Base-by-base conservation (phyloP, 208 protist genomes). In the Leishmania martiniquensis region DNA sequence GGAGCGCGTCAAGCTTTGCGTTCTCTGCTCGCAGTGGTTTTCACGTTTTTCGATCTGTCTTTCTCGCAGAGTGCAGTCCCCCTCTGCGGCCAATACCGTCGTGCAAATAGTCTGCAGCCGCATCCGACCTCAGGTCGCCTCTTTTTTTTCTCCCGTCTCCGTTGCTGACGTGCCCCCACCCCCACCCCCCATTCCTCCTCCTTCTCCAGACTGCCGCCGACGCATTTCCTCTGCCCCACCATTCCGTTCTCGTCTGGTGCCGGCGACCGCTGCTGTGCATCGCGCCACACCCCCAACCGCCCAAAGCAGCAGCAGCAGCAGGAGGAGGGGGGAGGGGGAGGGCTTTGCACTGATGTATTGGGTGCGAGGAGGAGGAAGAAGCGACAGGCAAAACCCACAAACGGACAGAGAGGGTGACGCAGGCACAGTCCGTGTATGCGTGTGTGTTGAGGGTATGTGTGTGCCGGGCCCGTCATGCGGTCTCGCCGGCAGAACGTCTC, bases 401-500 rank as follows among this genome's bases (percentile, higher is more conserved):
- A 63, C 37, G 63, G 10, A 62, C 7, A 60, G n/a, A 60, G 1
- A 74, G 52, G 47, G 17, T 29, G 34, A 59, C 49, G 37, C 32
- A 42, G 22, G 25, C 70, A 62, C 25, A 39, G 32, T 1, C 17
- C 54, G 20, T n/a, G n/a, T n/a, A n/a, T n/a, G n/a, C n/a, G n/a
- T n/a, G n/a, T n/a, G n/a, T n/a, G n/a, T n/a, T n/a, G n/a, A n/a
- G n/a, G n/a, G n/a, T n/a, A n/a, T n/a, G n/a, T n/a, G 47, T 6
- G 7, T 52, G 10, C 49, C 57, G n/a, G 13, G 29, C 17, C 20
- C 32, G 52, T 29, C 37, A 87, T 87, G 84, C 78, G 85, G 12
- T 79, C 82, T n/a, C 81, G 82, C 45, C 80, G 85, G 17, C 69
- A 78, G 29, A 66, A 49, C 15, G 72, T 68, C 45, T 57, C 70